phyloP scores from a whole-genome alignment of 2,329 filamentous ascomycete species.

The Rachicladosporium sp. region DNA sequence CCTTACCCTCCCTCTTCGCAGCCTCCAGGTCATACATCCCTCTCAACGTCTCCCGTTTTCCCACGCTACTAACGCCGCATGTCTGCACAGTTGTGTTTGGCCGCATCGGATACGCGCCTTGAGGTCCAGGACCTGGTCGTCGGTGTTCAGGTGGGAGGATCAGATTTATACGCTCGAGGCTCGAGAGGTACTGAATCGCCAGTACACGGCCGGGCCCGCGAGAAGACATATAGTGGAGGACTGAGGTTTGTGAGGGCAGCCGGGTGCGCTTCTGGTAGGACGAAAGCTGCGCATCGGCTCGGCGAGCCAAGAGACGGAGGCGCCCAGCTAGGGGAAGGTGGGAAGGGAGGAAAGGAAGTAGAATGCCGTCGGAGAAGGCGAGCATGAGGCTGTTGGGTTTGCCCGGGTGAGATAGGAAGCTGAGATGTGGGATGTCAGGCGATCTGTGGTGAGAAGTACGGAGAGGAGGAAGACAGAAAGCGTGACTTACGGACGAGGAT shows the following conservation, averaged over 20 bases:
- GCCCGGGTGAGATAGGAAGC: constrained; percentile 25
- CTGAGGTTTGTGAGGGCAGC: constrained; percentile 8
- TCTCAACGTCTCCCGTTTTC: constrained; percentile 22
- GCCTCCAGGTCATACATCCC: constrained; percentile 17
- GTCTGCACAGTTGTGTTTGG: constrained; percentile 26
- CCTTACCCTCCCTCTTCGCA: constrained; percentile 11
- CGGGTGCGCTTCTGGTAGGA: constrained; percentile 32
- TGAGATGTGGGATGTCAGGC: no score
- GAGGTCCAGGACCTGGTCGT: constrained; percentile 19
- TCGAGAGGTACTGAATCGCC: constrained; percentile 31
- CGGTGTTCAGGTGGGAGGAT: constrained; percentile 19
- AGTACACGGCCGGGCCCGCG: constrained; percentile 29
- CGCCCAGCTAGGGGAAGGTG: constrained; percentile 24
- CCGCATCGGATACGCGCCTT: constrained; percentile 25
- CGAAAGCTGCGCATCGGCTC: constrained; percentile 31
- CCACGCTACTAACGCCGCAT: constrained; percentile 34
- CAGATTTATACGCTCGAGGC: constrained; percentile 26
- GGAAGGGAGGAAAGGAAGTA: constrained; percentile 30
- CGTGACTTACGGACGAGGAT: constrained; percentile 28
- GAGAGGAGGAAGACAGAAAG: no score
- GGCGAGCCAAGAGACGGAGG: constrained; percentile 27
- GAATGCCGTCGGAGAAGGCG: constrained; percentile 35
- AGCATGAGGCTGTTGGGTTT: constrained; percentile 35
- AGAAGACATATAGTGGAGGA: constrained; percentile 20
- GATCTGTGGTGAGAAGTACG: background rate